Conservation (phyloP, 495 filamentous ascomycete species). For the Hyaloscypha finlandica region DNA sequence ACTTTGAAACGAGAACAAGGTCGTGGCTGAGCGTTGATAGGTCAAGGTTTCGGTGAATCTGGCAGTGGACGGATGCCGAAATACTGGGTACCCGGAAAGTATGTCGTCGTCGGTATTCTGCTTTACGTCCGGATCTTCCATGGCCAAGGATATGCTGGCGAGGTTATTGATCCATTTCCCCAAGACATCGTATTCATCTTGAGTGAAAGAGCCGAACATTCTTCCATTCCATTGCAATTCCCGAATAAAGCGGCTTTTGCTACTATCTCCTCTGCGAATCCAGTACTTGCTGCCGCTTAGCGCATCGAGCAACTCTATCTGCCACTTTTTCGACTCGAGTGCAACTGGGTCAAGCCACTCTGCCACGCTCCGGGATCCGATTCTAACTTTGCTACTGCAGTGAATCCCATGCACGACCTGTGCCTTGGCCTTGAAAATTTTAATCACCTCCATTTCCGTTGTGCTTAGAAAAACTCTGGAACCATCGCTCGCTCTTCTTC, state of each 20-base stretch:
- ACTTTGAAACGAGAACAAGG: slow-evolving; percentile 11
- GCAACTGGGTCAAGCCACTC: slow-evolving; percentile 42
- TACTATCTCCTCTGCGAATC: slow-evolving; percentile 41
- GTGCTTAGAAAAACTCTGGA: slow-evolving; percentile 14
- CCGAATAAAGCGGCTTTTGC: slow-evolving; percentile 39
- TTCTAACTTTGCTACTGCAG: slow-evolving; percentile 23
- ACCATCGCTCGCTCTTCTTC: slow-evolving; percentile 21
- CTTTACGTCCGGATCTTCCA: not conserved
- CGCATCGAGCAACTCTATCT: slow-evolving; percentile 29
- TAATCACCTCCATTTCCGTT: slow-evolving; percentile 16
- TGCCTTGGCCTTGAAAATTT: slow-evolving; percentile 29
- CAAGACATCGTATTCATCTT: slow-evolving; percentile 40
- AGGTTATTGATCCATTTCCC: slow-evolving; percentile 42
- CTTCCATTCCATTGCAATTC: slow-evolving; percentile 46
- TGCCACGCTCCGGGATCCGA: slow-evolving; percentile 29
- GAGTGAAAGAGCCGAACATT: slow-evolving; percentile 53
- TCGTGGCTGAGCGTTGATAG: no score
- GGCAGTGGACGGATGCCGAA: slow-evolving; percentile 1
- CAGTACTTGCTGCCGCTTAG: slow-evolving; percentile 33
- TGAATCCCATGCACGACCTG: slow-evolving; percentile 29
- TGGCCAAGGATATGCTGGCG: not conserved
- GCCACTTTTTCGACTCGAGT: slow-evolving; percentile 29
- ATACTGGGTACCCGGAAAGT: slow-evolving; percentile 8
- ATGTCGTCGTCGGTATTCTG: slow-evolving; percentile 10
- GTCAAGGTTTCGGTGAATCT: not conserved